These are phyloP conservation scores for Dentiscutata heterogama DNA, from an alignment of 371 early-diverging fungal species.

Conservation along the genomic window DNA sequence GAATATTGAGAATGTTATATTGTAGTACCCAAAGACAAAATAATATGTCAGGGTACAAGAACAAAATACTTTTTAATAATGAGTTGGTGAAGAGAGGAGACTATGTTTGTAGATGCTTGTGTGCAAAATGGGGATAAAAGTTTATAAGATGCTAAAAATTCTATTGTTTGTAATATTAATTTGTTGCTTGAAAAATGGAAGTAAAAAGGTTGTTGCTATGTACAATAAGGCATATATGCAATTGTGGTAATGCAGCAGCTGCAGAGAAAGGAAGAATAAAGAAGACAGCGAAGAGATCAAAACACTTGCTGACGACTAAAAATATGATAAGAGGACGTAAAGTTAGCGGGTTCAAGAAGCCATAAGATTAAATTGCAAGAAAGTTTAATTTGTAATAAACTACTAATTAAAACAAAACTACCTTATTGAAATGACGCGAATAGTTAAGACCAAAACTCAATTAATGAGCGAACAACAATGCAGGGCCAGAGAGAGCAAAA, in stretches of 20 bases:
- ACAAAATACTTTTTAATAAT: background rate
- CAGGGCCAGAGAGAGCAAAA: background rate
- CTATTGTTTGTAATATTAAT: conserved; percentile 11
- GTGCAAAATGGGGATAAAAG: background rate
- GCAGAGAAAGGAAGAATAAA: background rate
- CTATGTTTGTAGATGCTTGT: conserved; percentile 8
- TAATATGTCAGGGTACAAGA: background rate
- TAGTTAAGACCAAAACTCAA: conserved; percentile 9
- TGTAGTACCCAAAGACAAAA: conserved; percentile 2
- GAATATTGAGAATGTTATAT: background rate
- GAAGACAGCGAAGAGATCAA: conserved; percentile 34
- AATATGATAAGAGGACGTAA: background rate
- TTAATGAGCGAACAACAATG: conserved; percentile 37
- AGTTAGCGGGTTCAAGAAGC: conserved; percentile 1
- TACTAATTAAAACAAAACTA: background rate
- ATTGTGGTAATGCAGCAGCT: background rate
- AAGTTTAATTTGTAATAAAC: background rate
- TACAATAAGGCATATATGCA: conserved; percentile 41
- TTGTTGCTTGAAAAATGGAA: conserved; percentile 21
- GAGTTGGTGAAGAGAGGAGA: background rate
- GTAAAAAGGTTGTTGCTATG: conserved; percentile 29
- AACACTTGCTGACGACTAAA: conserved; percentile 30
- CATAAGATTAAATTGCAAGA: background rate
- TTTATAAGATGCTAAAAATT: conserved; percentile 30
- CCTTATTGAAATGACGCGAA: conserved; percentile 32